phyloP scores from a whole-genome alignment of 768 basidiomycete genomes.

The Lentinula raphanica region DNA sequence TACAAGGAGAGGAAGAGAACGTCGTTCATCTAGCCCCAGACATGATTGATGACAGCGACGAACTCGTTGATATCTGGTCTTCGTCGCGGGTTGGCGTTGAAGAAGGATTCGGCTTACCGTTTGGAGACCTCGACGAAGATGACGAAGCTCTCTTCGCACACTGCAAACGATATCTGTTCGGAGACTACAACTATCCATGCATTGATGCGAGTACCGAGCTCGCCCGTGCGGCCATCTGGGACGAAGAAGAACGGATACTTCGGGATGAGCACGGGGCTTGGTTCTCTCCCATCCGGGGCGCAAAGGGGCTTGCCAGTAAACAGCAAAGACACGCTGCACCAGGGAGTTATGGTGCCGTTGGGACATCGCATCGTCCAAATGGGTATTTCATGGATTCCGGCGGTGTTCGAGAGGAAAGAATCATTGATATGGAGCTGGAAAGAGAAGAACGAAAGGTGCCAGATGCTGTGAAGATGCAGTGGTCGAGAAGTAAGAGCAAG shows the following conservation, averaged over 20 bases:
- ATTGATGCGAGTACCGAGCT: slow-evolving; percentile 82
- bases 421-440: slow-evolving; percentile 5
- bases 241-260: slow-evolving; percentile 82
- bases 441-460: neutral
- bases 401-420: neutral
- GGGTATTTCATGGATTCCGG: neutral
- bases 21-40: slow-evolving; percentile 65
- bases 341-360: slow-evolving; percentile 57
- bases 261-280: slow-evolving; percentile 70
- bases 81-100: slow-evolving; percentile 8
- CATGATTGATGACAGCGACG: slow-evolving; percentile 35
- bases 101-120: slow-evolving; percentile 57
- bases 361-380: slow-evolving; percentile 13
- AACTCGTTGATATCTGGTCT: slow-evolving; percentile 37
- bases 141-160: slow-evolving; percentile 77
- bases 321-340: slow-evolving; percentile 34
- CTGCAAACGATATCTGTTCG: slow-evolving; percentile 77
- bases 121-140: slow-evolving; percentile 59
- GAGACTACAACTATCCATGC: slow-evolving; percentile 86
- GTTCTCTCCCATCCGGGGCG: slow-evolving; percentile 55
- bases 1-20: slow-evolving; percentile 55
- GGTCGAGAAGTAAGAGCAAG: slow-evolving; percentile 1
- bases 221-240: slow-evolving; percentile 63
- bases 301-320: slow-evolving; percentile 35
- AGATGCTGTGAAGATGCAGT: slow-evolving; percentile 6